These are phyloP conservation scores for Lachancea cidri DNA, from an alignment of 805 yeast species.

Conservation along the genomic window DNA sequence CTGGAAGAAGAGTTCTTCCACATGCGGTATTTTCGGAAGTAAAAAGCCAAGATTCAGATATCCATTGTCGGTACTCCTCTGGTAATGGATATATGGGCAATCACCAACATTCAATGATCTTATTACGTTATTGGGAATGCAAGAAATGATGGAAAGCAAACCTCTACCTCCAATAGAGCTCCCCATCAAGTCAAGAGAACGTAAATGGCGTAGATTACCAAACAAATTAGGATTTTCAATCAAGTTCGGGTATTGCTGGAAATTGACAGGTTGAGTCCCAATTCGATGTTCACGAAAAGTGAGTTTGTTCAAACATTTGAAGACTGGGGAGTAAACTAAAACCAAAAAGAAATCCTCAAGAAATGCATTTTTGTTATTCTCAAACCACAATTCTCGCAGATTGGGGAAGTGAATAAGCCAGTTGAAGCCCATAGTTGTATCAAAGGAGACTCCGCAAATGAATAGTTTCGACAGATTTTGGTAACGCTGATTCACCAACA, in stretches of 20 bases:
- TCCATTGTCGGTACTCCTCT: slow-evolving; percentile 5
- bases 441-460: slow-evolving; percentile 21
- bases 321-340: slow-evolving; percentile 14
- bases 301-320: slow-evolving; percentile 16
- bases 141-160: slow-evolving; percentile 14
- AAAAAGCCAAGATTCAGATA: slow-evolving; percentile 16
- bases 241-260: slow-evolving; percentile 4
- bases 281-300: slow-evolving; percentile 26
- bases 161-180: slow-evolving; percentile 27
- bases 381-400: slow-evolving; percentile 28
- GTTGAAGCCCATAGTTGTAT: slow-evolving; percentile 8
- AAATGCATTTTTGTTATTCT: slow-evolving; percentile 22
- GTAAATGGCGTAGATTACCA: slow-evolving; percentile 17
- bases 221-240: slow-evolving; percentile 12
- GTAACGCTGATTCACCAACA: slow-evolving; percentile 10
- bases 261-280: slow-evolving; percentile 2
- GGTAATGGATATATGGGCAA: slow-evolving; percentile 9
- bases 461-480: slow-evolving; percentile 13
- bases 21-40: slow-evolving; percentile 9
- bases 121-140: slow-evolving; percentile 10
- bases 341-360: slow-evolving; percentile 16
- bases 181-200: slow-evolving; percentile 26
- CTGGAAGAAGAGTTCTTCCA: slow-evolving; percentile 23
- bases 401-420: slow-evolving; percentile 23
- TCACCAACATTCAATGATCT: slow-evolving; percentile 27